phyloP scores from a whole-genome alignment of 2,329 filamentous ascomycete species.

The Paecilomyces niveus region DNA sequence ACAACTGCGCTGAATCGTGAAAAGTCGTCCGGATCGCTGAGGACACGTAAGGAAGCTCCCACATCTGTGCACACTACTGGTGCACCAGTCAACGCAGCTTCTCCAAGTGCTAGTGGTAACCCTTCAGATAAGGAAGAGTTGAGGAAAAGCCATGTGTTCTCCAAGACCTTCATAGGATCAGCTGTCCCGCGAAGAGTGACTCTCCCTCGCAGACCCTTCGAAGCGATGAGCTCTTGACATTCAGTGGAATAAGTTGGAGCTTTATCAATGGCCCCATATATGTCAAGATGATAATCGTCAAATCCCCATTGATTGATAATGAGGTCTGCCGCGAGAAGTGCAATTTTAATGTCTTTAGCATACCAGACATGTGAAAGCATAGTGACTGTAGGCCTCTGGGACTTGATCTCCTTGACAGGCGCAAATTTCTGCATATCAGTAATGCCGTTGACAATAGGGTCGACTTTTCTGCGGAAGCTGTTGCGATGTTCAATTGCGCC shows the following conservation, averaged over 20 bases:
- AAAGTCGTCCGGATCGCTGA: constrained; percentile 38
- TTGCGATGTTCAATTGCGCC: constrained; percentile 52
- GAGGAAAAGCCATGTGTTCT: constrained; percentile 51
- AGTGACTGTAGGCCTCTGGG: constrained; percentile 54
- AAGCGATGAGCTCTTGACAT: constrained; percentile 52
- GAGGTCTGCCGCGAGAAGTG: constrained; percentile 56
- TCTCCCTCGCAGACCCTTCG: constrained; percentile 44
- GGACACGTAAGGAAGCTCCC: constrained; percentile 33
- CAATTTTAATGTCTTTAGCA: constrained; percentile 58
- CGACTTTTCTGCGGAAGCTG: constrained; percentile 53
- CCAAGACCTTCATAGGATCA: constrained; percentile 48
- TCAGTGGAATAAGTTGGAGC: constrained; percentile 55
- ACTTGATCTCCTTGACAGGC: constrained; percentile 53
- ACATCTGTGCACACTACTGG: constrained; percentile 39
- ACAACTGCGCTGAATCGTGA: constrained; percentile 55
- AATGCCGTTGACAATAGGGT: constrained; percentile 60
- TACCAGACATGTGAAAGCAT: constrained; percentile 55
- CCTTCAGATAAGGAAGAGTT: constrained; percentile 42
- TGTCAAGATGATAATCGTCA: constrained; percentile 54
- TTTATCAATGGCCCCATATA: constrained; percentile 59
- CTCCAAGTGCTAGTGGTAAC: constrained; percentile 39
- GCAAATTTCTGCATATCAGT: constrained; percentile 57
- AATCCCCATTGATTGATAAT: constrained; percentile 62
- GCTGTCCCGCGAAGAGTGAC: constrained; percentile 51
- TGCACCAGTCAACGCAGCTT: constrained; percentile 40